phyloP scores from a whole-genome alignment of 768 basidiomycete species.

The Lactifluus volemus region DNA sequence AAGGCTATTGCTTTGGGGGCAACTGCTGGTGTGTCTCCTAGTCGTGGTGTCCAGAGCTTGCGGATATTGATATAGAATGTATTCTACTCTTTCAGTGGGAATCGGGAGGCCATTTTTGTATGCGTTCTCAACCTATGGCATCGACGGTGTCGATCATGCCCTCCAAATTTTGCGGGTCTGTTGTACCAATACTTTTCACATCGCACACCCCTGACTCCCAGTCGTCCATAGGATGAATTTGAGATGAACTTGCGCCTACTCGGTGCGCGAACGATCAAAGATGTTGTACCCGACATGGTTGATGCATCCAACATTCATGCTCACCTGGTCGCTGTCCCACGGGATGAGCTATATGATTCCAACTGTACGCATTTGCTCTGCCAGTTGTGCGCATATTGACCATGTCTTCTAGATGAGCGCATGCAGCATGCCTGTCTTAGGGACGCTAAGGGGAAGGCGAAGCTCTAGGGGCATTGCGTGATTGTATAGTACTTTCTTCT shows the following conservation, averaged over 20 bases:
- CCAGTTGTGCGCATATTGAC: neutral
- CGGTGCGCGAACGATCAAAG: conserved; percentile 71
- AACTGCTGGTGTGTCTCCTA: conserved; percentile 51
- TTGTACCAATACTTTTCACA: neutral
- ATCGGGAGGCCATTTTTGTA: conserved; percentile 84
- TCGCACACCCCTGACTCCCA: neutral
- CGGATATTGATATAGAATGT: neutral
- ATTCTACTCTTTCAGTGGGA: conserved; percentile 41
- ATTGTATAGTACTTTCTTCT: neutral
- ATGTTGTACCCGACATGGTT: conserved; percentile 85
- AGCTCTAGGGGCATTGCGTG: neutral
- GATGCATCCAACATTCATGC: conserved; percentile 62
- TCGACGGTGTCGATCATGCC: conserved; percentile 78
- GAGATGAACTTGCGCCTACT: conserved; percentile 96
- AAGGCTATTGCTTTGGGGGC: conserved; percentile 86
- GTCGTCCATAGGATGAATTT: conserved; percentile 70
- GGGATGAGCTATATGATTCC: conserved; percentile 61
- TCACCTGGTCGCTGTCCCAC: conserved; percentile 61
- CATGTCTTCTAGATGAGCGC: conserved; percentile 30
- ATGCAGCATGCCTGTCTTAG: conserved; percentile 36
- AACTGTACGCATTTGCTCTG: conserved; percentile 58
- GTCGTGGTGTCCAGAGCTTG: neutral
- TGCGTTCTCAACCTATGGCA: conserved; percentile 82
- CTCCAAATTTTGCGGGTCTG: conserved; percentile 68
- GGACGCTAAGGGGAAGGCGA: conserved; percentile 16